Percentiles rank a stretch among this genome's conserved stretches.
Conservation (phyloP, 1,284 basidiomycete species). For the Ceratobasidium sp. region DNA sequence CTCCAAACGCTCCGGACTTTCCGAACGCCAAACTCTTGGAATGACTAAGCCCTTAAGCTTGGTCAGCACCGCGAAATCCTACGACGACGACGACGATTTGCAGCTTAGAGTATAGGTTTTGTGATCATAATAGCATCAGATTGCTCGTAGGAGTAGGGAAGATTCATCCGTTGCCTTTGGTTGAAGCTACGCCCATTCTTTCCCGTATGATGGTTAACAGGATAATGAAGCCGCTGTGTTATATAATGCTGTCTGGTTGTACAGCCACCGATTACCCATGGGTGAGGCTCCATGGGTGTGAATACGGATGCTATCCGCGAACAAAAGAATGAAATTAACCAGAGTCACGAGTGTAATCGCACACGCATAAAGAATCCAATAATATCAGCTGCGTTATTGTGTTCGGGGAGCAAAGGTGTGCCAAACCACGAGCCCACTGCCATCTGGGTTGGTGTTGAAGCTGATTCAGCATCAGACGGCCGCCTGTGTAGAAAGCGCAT, state of each 20-base stretch:
- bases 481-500: neutral
- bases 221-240: no score
- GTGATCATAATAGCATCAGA: no score
- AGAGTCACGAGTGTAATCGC: neutral
- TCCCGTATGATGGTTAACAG: no score
- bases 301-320: neutral
- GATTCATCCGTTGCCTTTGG: no score
- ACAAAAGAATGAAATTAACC: neutral
- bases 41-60: no score
- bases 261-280: slow-evolving; percentile 4
- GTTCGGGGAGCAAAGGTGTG: slow-evolving; percentile 4
- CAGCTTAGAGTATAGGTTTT: no score
- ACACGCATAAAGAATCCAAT: neutral
- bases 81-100: no score
- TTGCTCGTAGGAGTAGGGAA: no score
- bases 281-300: neutral
- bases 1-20: no score
- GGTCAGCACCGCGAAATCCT: no score
- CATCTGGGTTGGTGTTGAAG: slow-evolving; percentile 28
- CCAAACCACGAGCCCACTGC: slow-evolving; percentile 22
- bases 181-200: no score
- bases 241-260: neutral
- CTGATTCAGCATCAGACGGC: slow-evolving; percentile 10
- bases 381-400: neutral
- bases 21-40: no score